These are phyloP conservation scores for Phytopythium chamaehyphon DNA, from an alignment of 352 stramenopile species.

Conservation along the genomic window DNA sequence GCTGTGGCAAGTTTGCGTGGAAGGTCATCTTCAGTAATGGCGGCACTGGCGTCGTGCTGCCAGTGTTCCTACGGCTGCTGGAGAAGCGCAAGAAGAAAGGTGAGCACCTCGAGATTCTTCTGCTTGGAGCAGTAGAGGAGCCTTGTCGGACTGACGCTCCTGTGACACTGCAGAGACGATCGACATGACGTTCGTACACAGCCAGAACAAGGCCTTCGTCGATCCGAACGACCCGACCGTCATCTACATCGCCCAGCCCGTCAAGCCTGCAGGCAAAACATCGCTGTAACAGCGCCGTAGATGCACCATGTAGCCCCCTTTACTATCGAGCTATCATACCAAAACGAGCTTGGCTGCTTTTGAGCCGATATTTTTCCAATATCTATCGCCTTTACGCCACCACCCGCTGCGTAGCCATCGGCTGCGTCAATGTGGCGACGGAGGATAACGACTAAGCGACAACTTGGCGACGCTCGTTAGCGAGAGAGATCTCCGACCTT, in stretches of 20 bases:
- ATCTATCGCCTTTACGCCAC: too few relatives aligned
- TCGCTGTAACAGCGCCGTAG: neutral
- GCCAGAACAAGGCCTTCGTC: conserved; percentile 80
- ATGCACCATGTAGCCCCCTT: too few relatives aligned
- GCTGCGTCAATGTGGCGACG: too few relatives aligned
- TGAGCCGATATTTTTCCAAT: too few relatives aligned
- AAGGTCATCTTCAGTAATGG: conserved; percentile 86
- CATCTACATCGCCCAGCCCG: conserved; percentile 79
- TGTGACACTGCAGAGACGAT: conserved; percentile 37
- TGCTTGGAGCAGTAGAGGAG: too few relatives aligned
- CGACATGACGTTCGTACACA: conserved; percentile 71
- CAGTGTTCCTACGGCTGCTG: conserved; percentile 76
- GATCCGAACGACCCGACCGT: conserved; percentile 84
- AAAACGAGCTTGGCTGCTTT: too few relatives aligned
- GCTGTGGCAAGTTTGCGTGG: conserved; percentile 42
- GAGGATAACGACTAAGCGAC: too few relatives aligned
- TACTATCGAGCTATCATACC: too few relatives aligned
- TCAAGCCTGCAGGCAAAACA: conserved; percentile 12
- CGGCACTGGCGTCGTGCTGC: conserved; percentile 75
- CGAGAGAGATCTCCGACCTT: too few relatives aligned
- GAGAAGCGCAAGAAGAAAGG: conserved; percentile 79
- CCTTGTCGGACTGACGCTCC: too few relatives aligned
- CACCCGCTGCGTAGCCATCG: too few relatives aligned
- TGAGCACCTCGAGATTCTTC: conserved; percentile 5
- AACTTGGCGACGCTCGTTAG: too few relatives aligned